Percentiles rank a stretch among this genome's conserved stretches.
These are phyloP conservation scores for Nakaseomyces bracarensis DNA, from an alignment of 1,139 yeast genomes.

Conservation along the genomic window DNA sequence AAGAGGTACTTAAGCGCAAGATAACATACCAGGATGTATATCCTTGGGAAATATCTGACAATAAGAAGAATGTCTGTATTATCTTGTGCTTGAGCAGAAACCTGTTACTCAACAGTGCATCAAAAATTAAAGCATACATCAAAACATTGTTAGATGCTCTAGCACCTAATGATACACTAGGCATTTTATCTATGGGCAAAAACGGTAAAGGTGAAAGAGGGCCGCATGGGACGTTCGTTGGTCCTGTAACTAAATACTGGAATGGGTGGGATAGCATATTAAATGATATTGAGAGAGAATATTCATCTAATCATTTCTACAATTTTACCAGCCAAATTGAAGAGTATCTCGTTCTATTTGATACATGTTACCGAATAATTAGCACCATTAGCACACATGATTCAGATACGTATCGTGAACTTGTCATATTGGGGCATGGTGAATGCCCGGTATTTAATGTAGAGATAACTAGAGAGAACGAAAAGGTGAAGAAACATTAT, in stretches of 20 bases:
- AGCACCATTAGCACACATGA: not conserved
- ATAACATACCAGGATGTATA: not conserved
- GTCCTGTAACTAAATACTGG: conserved; percentile 47
- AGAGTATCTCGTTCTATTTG: not conserved
- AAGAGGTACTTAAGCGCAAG: not conserved
- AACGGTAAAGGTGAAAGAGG: conserved; percentile 35
- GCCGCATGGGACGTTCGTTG: conserved; percentile 44
- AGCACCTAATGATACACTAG: conserved; percentile 43
- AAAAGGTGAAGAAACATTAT: not conserved
- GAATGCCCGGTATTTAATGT: not conserved
- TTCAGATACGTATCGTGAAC: not conserved
- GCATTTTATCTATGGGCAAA: conserved; percentile 47
- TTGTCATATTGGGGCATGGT: not conserved
- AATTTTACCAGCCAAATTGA: not conserved
- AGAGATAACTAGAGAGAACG: not conserved
- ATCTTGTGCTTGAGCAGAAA: conserved; percentile 41
- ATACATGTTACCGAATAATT: conserved; percentile 3
- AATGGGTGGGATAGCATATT: conserved; percentile 48
- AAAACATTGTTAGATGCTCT: conserved; percentile 1
- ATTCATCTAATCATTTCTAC: not conserved
- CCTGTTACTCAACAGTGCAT: not conserved
- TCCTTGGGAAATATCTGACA: conserved; percentile 34
- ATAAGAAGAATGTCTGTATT: conserved; percentile 39
- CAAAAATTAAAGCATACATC: not conserved
- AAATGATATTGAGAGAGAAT: conserved; percentile 30